phyloP scores from a whole-genome alignment of 371 early-diverging fungal genomes.

The Lichtheimia ornata region DNA sequence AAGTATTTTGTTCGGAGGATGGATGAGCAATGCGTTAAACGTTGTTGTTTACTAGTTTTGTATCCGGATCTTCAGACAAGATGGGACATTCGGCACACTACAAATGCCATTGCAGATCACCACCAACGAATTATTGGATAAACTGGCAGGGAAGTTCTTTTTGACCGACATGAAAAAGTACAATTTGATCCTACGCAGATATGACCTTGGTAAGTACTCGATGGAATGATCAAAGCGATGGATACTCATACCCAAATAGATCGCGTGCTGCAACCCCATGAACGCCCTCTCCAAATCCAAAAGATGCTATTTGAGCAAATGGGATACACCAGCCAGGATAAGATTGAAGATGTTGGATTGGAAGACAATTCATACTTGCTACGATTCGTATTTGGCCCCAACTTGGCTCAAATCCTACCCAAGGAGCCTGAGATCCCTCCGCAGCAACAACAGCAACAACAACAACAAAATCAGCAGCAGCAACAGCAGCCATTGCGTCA shows the following conservation, averaged over 20 bases:
- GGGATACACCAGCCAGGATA: slow-evolving; percentile 80
- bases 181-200: slow-evolving; percentile 65
- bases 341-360: slow-evolving; percentile 73
- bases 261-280: slow-evolving; percentile 63
- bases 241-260: slow-evolving; percentile 33
- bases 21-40: background rate
- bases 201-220: slow-evolving; percentile 51
- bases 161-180: slow-evolving; percentile 71
- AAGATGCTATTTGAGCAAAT: slow-evolving; percentile 71
- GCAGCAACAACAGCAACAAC: too few relatives aligned
- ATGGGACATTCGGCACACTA: slow-evolving; percentile 77
- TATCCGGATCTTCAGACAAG: slow-evolving; percentile 66
- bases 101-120: slow-evolving; percentile 69
- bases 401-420: slow-evolving; percentile 44
- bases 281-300: slow-evolving; percentile 73
- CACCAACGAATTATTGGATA: slow-evolving; percentile 68
- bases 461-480: too few relatives aligned
- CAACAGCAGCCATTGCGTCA: slow-evolving; percentile 25
- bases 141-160: slow-evolving; percentile 76
- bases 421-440: slow-evolving; percentile 25
- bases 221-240: too few relatives aligned
- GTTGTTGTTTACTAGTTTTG: slow-evolving; percentile 32
- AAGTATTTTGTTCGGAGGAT: background rate
- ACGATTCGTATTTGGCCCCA: slow-evolving; percentile 75
- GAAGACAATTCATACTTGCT: slow-evolving; percentile 87